Evolutionary conservation across 2,329 filamentous ascomycete species (phyloP), one percentile per base, ranked within the genome.

Genomic region (Alternaria alternata): DNA sequence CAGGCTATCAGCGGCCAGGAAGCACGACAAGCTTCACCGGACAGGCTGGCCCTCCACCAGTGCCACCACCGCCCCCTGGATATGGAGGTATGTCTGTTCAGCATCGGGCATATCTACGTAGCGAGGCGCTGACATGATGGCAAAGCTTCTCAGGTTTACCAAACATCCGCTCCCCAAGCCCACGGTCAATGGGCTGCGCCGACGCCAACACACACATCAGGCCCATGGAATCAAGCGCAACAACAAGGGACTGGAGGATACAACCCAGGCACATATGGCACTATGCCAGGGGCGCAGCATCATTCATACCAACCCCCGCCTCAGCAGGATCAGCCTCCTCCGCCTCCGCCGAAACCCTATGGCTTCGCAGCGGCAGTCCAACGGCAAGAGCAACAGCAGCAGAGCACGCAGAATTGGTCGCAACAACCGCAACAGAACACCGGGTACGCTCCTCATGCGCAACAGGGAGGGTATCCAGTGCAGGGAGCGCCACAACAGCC

Each of bases 321-420:
- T 34, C 67, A 68, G 36, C 65, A 71, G 9, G 73, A 77, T 49
- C 55, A 70, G 22, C 74, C 76, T 42, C 76, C 76, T 51, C 75
- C 75, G n/a, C 75, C 75, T 8, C 76, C 75, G 7, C 76, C 76
- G 12, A 78, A 78, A 67, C 74, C 74, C 9, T 63, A 72, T 34
- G 71, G 72, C 42, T 77, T 77, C 54, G 68, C 70, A 57, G 68
- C 67, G 36, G 68, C 69, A 32, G 64, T 70, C 8, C 72, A 75
- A 34, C 47, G 48, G 16, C 70, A 72, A 30, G 51, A 67, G 20
- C 62, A 61, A 22, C 62, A 61, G 16, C 61, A 62, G 44, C 62
- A 67, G 32, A 61, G 64, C 60, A 48, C 28, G 49, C 61, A 55
- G 36, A 57, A 43, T 57, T 73, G 65, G 65, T 41, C 54, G 42